Base-by-base conservation (phyloP, 148 eudicot genomes). In the Chenopodium quinoa region DNA sequence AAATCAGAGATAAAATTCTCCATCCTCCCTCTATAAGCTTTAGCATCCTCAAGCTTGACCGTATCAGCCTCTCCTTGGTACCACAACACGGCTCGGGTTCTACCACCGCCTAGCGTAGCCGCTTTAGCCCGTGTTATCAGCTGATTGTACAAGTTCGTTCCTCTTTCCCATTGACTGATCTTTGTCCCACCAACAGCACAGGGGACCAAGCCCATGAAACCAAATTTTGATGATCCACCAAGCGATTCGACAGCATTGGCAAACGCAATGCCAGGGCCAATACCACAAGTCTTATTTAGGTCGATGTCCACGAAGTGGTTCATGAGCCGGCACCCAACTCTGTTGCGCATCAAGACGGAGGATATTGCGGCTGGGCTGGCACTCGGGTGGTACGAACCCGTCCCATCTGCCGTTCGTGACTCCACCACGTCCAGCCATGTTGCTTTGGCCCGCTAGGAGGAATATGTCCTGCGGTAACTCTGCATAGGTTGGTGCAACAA, bases 341-440 rank as follows among this genome's bases (percentile, higher is more conserved):
- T 79, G 71, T 11, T 66, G 76, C 4, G 75, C 27, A 31, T 44
- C 63, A 23, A 86, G 83, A 0, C 68, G 79, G 29, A 85, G 81
- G 25, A 85, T 83, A 2, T 54, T 2, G 7, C 79, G 81, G 63
- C 71, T 84, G 13, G 88, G 76, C 1, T 58, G 2, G 19, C 81
- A 78, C 56, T 86, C 73, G 0, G 66, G 76, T 7, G 91, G 91
- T 1, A 87, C 63, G 4, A 84, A 31, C 23, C 80, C 83, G 79
- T 89, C 88, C 91, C 91, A 87, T 8, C 66, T 72, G 17, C 62
- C 44, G 31, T 85, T 73, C 0, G 17, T 47, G 1, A 86, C 83
- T 17, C 91, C 91, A 1, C 91, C 91, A 22, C 89, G 83, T 25
- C 91, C 91, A 0, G 89, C 80, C 89, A 89, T 89, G 86, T 89